Conservation (phyloP, 225 moss, liverwort and hornwort species). For the Sphagnum contortum region DNA sequence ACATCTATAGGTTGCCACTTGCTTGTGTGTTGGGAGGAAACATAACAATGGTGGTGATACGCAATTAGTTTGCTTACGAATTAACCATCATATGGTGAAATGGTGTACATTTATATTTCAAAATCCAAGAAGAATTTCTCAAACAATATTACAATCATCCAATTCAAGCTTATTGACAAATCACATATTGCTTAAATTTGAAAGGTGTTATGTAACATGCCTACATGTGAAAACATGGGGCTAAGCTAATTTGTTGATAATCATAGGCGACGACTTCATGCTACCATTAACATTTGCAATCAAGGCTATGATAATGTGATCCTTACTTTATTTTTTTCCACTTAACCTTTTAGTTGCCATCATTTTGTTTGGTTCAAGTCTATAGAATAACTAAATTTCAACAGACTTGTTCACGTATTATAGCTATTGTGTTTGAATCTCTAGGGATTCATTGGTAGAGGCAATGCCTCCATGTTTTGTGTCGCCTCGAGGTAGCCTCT, state of each 20-base stretch:
- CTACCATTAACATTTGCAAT: conserved; percentile 27
- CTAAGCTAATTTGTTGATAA: conserved; percentile 19
- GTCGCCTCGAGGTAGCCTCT: neutral
- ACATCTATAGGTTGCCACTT: conserved; percentile 11
- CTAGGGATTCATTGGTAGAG: neutral
- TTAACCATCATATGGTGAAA: conserved; percentile 8
- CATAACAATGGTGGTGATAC: conserved; percentile 8
- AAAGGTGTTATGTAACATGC: too few relatives aligned
- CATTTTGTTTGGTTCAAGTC: conserved; percentile 21
- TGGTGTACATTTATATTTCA: conserved; percentile 17
- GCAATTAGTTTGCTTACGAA: conserved; percentile 14
- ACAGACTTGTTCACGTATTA: conserved; percentile 6
- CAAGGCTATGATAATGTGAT: conserved; percentile 17
- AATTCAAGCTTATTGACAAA: conserved; percentile 10
- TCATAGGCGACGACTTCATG: conserved; percentile 19
- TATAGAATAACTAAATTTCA: conserved; percentile 19
- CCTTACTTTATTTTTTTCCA: conserved; percentile 12
- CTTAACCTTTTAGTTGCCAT: conserved; percentile 13
- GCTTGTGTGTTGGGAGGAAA: conserved; percentile 14
- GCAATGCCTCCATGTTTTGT: neutral
- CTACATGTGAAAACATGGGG: neutral
- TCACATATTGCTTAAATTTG: conserved; percentile 10
- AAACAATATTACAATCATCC: conserved; percentile 19
- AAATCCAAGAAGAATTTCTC: conserved; percentile 20
- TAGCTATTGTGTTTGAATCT: neutral